Evolutionary conservation across 2,329 filamentous ascomycete genomes (phyloP), one percentile per base, ranked within the genome.

Genomic region (Chaetothyriales sp.): DNA sequence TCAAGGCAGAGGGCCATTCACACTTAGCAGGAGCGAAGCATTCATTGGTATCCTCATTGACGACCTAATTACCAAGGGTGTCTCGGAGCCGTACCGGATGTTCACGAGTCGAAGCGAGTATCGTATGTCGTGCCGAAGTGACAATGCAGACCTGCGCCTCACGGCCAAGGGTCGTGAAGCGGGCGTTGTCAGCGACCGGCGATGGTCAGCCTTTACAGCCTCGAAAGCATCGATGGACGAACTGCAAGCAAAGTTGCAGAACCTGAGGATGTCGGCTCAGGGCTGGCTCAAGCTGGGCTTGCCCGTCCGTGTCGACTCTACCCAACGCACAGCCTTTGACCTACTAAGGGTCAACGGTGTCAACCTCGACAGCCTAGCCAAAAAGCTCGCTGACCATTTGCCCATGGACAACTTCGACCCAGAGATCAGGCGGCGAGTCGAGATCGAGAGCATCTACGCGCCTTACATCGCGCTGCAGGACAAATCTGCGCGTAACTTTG

Each of bases 21-120:
- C 77, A 0, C 71, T 98, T 26, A 81, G 81, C 6, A 78, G 92
- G 56, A 82, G 84, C 1, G 90, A 98, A 65, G 88, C 87, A 10
- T 98, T 95, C 66, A 96, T 98, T 62, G 92, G 92, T 58, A 84
- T 98, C 69, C 95, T 98, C 88, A 89, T 98, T 61, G 92, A 98
- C 67, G 92, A 98, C 65, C 79, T 98, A 39, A 82, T 94, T 63
- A 96, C 90, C 19, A 96, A 95, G 68, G 92, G 92, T 46, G 92
- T 98, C 26, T 89, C 85, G 2, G 92, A 98, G 64, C 92, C 92
- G 1, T 98, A 98, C 68, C 81, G 92, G 58, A 96, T 98, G 89
- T 98, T 98, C 71, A 98, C 92, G 1, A 85, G 86, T 5, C 81
- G 92, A 56, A 94, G 85, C 69, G 92, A 98, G 70, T 98, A 93